Conservation (phyloP, 495 filamentous ascomycete genomes). For the Talaromyces ruber region DNA sequence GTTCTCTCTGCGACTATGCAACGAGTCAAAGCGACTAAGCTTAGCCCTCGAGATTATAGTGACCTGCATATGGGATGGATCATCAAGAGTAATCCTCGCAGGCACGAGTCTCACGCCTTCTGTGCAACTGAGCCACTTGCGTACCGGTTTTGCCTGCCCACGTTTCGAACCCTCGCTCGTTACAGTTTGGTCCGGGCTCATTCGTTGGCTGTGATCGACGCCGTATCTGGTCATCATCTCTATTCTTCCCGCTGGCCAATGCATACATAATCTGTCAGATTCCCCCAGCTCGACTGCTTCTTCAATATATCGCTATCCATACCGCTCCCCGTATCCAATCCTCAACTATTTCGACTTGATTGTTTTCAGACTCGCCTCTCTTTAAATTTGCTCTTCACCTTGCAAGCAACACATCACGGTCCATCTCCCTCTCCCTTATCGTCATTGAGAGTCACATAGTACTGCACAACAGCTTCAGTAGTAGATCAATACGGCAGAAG, state of each 20-base stretch:
- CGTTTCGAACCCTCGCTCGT: slow-evolving; percentile 6
- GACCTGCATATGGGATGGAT: slow-evolving; percentile 4
- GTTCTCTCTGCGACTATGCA: neutral
- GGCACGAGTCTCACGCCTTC: neutral
- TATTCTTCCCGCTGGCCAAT: neutral
- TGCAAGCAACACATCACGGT: neutral
- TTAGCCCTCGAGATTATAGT: neutral
- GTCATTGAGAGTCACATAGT: neutral
- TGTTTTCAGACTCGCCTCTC: neutral
- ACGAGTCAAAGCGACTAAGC: neutral
- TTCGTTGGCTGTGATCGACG: slow-evolving; percentile 5
- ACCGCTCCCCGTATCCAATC: neutral
- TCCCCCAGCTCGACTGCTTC: neutral
- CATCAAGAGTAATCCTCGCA: slow-evolving; percentile 4
- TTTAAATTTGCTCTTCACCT: neutral
- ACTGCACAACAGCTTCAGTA: neutral
- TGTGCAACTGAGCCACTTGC: slow-evolving; percentile 4
- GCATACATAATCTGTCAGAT: slow-evolving; percentile 2
- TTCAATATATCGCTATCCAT: neutral
- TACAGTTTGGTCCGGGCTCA: neutral
- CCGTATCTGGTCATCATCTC: slow-evolving; percentile 1
- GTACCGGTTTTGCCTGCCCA: slow-evolving; percentile 3
- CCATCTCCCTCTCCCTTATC: neutral
- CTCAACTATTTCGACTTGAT: neutral
- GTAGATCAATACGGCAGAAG: neutral